Evolutionary conservation across 768 basidiomycete genomes (phyloP).

Genomic region (Suillus paluster): DNA sequence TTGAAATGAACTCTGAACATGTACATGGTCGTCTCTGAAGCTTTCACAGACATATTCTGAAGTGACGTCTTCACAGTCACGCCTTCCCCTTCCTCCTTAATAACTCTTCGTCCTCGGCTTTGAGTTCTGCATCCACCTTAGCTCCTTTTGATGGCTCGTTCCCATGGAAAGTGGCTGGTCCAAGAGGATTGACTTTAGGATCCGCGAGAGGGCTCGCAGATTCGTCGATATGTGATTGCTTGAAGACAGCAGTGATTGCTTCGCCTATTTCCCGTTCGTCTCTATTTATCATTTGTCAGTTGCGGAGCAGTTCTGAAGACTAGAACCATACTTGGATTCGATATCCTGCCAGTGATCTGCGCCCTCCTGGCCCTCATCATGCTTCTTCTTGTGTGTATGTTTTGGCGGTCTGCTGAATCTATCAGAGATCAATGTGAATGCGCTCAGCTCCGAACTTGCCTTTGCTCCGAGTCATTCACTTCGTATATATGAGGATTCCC

Average conservation of each 20-base stretch:
- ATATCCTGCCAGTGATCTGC: constrained; percentile 45
- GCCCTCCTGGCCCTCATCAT: constrained; percentile 37
- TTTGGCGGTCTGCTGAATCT: constrained; percentile 24
- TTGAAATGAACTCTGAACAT: background rate
- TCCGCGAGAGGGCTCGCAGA: constrained; percentile 31
- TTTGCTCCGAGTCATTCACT: constrained; percentile 53
- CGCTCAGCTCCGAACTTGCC: constrained; percentile 33
- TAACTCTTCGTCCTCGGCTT: constrained; percentile 53
- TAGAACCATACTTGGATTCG: constrained; percentile 42
- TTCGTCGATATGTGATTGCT: constrained; percentile 37
- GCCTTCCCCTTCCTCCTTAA: constrained; percentile 48
- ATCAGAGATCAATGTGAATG: constrained; percentile 8
- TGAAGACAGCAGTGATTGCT: constrained; percentile 38
- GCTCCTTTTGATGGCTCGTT: constrained; percentile 63
- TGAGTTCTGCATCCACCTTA: constrained; percentile 58
- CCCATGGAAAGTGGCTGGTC: constrained; percentile 55
- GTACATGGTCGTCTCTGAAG: background rate
- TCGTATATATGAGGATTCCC: constrained; percentile 54
- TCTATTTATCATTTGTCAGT: constrained; percentile 27
- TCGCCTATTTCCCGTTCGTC: constrained; percentile 49
- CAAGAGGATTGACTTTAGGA: constrained; percentile 48
- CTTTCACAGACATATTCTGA: background rate
- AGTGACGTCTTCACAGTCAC: constrained; percentile 13
- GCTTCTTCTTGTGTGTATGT: constrained; percentile 28
- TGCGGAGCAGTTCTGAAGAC: background rate